Evolutionary conservation across 768 basidiomycete species (phyloP).

Genomic region (Boletus bicolor): DNA sequence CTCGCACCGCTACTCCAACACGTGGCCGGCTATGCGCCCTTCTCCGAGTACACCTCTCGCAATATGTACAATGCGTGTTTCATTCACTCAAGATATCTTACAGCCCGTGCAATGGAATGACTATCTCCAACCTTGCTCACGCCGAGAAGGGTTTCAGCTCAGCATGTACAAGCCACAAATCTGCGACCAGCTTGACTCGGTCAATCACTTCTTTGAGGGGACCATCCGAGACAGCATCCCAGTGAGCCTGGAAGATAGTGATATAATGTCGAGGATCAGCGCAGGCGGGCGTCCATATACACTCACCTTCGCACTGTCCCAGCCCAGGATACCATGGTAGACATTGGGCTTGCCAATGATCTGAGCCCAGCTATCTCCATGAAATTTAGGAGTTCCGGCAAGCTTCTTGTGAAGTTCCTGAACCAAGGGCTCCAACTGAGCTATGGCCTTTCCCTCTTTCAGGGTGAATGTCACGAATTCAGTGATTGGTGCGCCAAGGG

Average conservation of each 20-base stretch:
- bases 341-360: constrained; percentile 17
- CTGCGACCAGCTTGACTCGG: constrained; percentile 22
- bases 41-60: neutral
- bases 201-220: constrained; percentile 30
- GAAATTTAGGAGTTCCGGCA: constrained; percentile 19
- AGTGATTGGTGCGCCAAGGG: constrained; percentile 28
- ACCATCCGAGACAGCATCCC: constrained; percentile 30
- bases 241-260: constrained; percentile 31
- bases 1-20: neutral
- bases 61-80: constrained; percentile 2
- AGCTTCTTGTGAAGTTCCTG: constrained; percentile 21
- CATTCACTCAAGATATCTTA: neutral
- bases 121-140: neutral
- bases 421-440: constrained; percentile 22
- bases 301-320: constrained; percentile 35
- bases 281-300: neutral
- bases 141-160: constrained; percentile 13
- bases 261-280: neutral
- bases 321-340: constrained; percentile 35
- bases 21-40: constrained; percentile 13
- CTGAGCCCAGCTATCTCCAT: constrained; percentile 31
- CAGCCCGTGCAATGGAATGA: neutral
- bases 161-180: constrained; percentile 33
- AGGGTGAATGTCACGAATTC: constrained; percentile 35
- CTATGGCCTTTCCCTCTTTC: constrained; percentile 21